phyloP scores from a whole-genome alignment of 257 asterid genomes.

The Primulina tabacum region DNA sequence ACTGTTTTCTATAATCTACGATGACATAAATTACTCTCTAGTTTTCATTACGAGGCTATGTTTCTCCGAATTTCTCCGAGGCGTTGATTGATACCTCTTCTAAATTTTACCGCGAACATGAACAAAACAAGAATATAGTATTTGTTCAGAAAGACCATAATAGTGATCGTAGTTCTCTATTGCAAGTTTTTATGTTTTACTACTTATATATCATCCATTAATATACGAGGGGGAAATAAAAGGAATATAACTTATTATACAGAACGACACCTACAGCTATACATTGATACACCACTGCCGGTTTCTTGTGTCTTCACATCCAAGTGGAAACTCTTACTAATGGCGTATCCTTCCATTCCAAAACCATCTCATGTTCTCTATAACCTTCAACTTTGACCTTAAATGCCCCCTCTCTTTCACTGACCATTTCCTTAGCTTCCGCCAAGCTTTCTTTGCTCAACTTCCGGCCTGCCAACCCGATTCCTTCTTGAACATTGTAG shows the following conservation, averaged over 20 bases:
- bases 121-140: not conserved
- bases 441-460: constrained; percentile 44
- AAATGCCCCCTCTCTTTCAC: constrained; percentile 38
- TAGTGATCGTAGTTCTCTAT: not conserved
- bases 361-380: constrained; percentile 46
- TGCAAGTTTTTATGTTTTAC: not conserved
- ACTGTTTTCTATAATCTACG: too few relatives aligned
- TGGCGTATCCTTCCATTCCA: constrained; percentile 59
- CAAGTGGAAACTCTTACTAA: constrained; percentile 66
- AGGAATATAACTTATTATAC: not conserved
- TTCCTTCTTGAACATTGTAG: not conserved
- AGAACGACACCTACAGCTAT: not conserved
- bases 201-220: too few relatives aligned
- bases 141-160: too few relatives aligned
- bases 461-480: constrained; percentile 31
- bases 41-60: not conserved
- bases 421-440: constrained; percentile 58
- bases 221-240: not conserved
- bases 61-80: not conserved
- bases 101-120: not conserved
- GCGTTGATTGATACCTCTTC: not conserved
- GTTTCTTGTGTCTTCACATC: constrained; percentile 35
- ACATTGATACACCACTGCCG: constrained; percentile 4
- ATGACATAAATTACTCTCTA: too few relatives aligned
- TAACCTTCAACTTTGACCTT: constrained; percentile 33